Base-by-base conservation (phyloP, 2,329 filamentous ascomycete genomes). In the Emmonsiellopsis sp. region DNA sequence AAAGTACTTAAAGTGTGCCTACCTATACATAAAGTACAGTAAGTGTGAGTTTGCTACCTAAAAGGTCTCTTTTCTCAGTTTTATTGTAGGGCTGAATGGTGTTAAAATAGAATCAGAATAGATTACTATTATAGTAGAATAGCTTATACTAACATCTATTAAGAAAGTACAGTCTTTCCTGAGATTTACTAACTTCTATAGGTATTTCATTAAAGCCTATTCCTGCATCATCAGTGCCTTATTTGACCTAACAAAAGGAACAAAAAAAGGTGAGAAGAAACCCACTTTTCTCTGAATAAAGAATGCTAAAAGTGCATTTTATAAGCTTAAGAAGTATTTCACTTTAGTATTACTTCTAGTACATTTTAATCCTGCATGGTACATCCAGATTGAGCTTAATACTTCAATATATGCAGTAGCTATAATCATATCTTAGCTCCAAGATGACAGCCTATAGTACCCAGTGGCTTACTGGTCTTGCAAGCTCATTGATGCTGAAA, bases 121-220 rank as follows among this genome's bases (percentile, higher is more conserved):
- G 37, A 45, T 62, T n/a, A 40, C 57, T 32, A 48, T 44, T 3
- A 58, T 63, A 33, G 33, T 33, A 5, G 33, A 64, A 5, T 70
- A 57, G 65, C 6, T 46, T 43, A 39, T 7, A 14, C 63, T 58
- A 6, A 54, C 5, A 6, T 60, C 13, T 5, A 49, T 63, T 2
- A 58, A 57, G 32, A 57, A 56, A 14, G 58, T 63, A 1, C 56
- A 60, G 55, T 51, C 42, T 1, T 69, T 70, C 53, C 21, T 70
- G n/a, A 61, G 64, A 8, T 67, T 70, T 45, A 57, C 52, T 2
- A 69, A 70, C 46, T 70, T 65, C 53, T 69, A 70, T 55, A 53
- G 61, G 5, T 40, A 56, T 7, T 69, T 69, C 48, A 63, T 69
- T 11, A 32, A 57, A 6, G 40, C 56, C 3, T 67, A 62, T 48